These are phyloP conservation scores for Mrakia blollopis DNA, from an alignment of 768 basidiomycete species.

Conservation along the genomic window DNA sequence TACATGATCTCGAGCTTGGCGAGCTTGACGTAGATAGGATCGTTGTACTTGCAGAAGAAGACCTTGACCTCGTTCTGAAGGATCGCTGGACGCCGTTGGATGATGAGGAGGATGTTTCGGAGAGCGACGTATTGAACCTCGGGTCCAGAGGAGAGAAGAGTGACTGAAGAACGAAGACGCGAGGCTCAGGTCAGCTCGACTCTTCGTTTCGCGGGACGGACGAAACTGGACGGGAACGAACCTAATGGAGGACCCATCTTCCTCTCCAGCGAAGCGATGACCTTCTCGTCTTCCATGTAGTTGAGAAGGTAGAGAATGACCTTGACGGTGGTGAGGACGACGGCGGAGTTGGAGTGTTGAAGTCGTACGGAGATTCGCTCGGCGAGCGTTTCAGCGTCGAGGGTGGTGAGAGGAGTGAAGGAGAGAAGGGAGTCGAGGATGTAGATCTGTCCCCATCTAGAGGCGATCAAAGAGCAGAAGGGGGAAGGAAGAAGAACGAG, in stretches of 20 bases:
- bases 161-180: conserved; percentile 52
- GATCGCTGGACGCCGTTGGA: conserved; percentile 86
- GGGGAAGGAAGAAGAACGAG: not conserved
- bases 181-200: not conserved
- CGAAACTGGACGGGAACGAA: conserved; percentile 35
- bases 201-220: not conserved
- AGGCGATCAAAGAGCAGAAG: not conserved
- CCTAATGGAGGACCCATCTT: conserved; percentile 92
- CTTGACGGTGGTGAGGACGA: conserved; percentile 98
- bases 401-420: conserved; percentile 80
- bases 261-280: conserved; percentile 74
- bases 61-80: conserved; percentile 96
- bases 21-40: conserved; percentile 96
- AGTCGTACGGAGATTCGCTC: conserved; percentile 89
- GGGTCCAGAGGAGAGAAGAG: conserved; percentile 88
- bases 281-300: conserved; percentile 86
- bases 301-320: conserved; percentile 91
- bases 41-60: conserved; percentile 99
- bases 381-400: conserved; percentile 90
- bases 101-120: conserved; percentile 89
- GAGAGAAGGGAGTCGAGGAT: conserved; percentile 90
- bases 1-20: conserved; percentile 99
- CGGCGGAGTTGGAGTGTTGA: conserved; percentile 97
- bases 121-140: conserved; percentile 99
- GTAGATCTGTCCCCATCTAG: conserved; percentile 97